These are phyloP conservation scores for Magnusiomyces clavatus DNA, from an alignment of 1,139 yeast genomes.

Conservation along the genomic window DNA sequence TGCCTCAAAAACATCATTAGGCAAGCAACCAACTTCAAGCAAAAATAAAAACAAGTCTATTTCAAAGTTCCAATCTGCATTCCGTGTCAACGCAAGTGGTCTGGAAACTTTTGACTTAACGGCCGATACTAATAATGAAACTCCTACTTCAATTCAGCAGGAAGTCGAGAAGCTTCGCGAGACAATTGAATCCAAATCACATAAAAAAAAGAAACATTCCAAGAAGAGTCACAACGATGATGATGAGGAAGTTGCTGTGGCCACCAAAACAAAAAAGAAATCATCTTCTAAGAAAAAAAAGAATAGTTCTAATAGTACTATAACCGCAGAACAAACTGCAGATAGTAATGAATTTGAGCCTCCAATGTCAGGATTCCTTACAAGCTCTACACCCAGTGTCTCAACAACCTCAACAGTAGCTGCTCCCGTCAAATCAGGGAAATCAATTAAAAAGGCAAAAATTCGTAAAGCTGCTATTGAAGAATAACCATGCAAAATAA, in stretches of 20 bases:
- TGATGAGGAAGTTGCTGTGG: not conserved
- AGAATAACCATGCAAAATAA: too few relatives aligned
- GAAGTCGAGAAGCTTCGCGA: constrained; percentile 23
- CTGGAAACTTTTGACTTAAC: constrained; percentile 15
- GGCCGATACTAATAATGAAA: not conserved
- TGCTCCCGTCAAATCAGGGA: not conserved
- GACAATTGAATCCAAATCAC: constrained; percentile 13
- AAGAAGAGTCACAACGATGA: not conserved
- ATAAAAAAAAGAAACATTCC: not conserved
- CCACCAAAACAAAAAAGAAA: not conserved
- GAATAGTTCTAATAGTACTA: not conserved
- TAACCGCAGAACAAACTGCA: not conserved
- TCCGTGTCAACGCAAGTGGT: constrained; percentile 18
- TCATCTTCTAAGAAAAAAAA: not conserved
- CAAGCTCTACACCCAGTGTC: not conserved
- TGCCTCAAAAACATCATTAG: not conserved
- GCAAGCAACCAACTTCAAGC: not conserved
- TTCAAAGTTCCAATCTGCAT: constrained; percentile 14
- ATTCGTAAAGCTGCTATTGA: not conserved
- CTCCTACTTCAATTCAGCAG: constrained; percentile 7
- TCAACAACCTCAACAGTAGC: not conserved
- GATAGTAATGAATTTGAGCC: constrained; percentile 10
- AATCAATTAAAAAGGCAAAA: not conserved
- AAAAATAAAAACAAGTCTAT: not conserved
- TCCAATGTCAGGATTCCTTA: not conserved